Evolutionary conservation across 1,284 basidiomycete species (phyloP), one percentile per base, ranked within the genome.

Genomic region (Austropuccinia psidii): DNA sequence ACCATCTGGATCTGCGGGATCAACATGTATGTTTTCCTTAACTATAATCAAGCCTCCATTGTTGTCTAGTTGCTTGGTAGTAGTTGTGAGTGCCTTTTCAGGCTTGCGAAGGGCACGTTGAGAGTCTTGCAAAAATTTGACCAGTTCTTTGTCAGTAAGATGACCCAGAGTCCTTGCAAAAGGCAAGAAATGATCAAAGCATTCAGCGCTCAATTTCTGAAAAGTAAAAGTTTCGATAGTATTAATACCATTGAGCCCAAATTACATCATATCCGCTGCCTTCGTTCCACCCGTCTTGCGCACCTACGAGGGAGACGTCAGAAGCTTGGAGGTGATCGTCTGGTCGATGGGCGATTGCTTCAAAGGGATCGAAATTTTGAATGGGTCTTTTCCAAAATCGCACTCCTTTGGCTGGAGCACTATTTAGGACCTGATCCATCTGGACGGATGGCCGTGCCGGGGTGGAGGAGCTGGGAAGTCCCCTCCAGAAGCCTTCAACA

Each of bases 201-300:
- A 39, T 0, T 29, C 24, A n/a, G 39, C 29, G 27, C n/a, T 31
- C 15, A 21, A n/a, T 39, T 21, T 35, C 45, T 45, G 49, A 52
- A n/a, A 31, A 33, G 29, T 11, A 58, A 4, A 43, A 47, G 39
- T 9, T n/a, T 15, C 17, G 67, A 49, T 76, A 77, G 77, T 75
- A n/a, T 90, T 90, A 15, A 95, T 92, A 94, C 93, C 93, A 96
- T 80, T 96, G 93, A 78, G 91, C 91, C 93, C 91, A 93, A 74
- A 94, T 85, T 17, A 92, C 84, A 81, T 92, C 89, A 80, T 89
- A 90, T 1, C 85, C 85, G 45, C 83, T 69, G 21, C 74, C 74
- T 8, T 45, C 50, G 47, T 62, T 29, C 60, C 24, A 29, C 33
- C 19, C 57, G 31, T 55, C 35, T 17, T 50, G 35, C 24, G 47